Evolutionary conservation across 73 alveolate species (phyloP), one percentile per base, ranked within the genome.

Genomic region (Paramecium biaurelia): DNA sequence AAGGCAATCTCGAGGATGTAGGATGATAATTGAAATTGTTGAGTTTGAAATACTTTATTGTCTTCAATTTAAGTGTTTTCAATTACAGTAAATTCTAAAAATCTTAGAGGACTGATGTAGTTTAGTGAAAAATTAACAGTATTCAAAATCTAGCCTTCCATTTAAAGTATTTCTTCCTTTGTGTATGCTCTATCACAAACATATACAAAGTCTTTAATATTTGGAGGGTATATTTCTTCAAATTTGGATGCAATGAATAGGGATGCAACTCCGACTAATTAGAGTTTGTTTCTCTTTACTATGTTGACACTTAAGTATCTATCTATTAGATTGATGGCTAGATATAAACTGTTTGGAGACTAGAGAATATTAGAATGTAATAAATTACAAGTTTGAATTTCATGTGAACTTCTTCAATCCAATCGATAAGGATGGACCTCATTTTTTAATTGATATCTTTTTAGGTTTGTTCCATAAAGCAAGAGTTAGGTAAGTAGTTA

Each of bases 141-240:
- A 14, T 76, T 95, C 43, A 97, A 76, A 85, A 97, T 96, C 30
- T 85, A 85, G 30, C 87, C 94, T 70, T 97, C 99, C 98, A 96
- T 97, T 57, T 74, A 84, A 15, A 97, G 92, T 1, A 97, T 94
- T 21, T 97, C 98, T 43, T 95, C 93, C 92, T 96, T 97, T 30
- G 97, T 92, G 90, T 95, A 97, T 1, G 99, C 98, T 42, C 93
- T 95, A 85, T 98, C 99, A 43, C 99, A 96, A 5, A 98, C 97
- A 85, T 95, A 96, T 5, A 97, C 98, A 89, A 97, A 96, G 76
- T 97, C 99, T 85, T 96, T 97, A 28, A 96, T 37, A 59, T 98
- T 98, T 32, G 99, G 99, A 47, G 99, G 98, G 92, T 96, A 97
- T 63, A 98, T 98, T 92, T 98, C 99, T 87, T 98, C 99, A 94